Evolutionary conservation across 2,329 filamentous ascomycete genomes (phyloP), one percentile per base, ranked within the genome.

Genomic region (Claviceps monticola): DNA sequence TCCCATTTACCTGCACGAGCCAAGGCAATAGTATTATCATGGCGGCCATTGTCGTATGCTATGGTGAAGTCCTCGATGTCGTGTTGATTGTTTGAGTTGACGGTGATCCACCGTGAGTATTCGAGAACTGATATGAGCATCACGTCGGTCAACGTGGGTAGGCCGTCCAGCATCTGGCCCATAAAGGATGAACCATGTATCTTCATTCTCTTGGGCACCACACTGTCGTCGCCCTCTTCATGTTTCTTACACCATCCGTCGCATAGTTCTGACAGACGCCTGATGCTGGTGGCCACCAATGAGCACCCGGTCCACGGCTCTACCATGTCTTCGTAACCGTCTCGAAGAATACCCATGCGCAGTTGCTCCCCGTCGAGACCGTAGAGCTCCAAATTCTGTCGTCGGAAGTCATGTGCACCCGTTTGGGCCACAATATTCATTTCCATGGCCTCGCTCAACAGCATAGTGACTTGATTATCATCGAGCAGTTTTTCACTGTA

Each of bases 281-380:
- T 78, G 13, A 74, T 60, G 55, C 82, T 83, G 62, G 82, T 82
- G 49, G 80, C 76, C 51, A 82, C 71, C 56, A 74, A 79, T 44
- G 71, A 66, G 57, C 78, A 80, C 16, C 87, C 89, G 0, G 90
- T 96, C 93, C 93, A 98, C 45, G 90, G 86, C 54, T 87, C 82
- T 0, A 84, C 79, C 8, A 96, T 73, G 11, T 75, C 79, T 19
- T 82, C 75, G 61, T 88, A 90, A 45, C 79, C 78, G 16, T 75
- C 70, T 2, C 71, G 68, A 9, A 87, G 66, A 23, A 88, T 77
- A 6, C 84, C 83, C 56, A 83, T 72, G 48, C 80, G 73, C 36
- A 93, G 66, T 49, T 78, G 70, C 56, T 89, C 85, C 16, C 77
- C 70, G 17, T 76, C 74, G 4, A 96, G 74, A 2, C 88, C 88